A percentile compares a stretch with the other conserved stretches of the same genome.
These are phyloP conservation scores for Trametes sanguinea DNA, from an alignment of 768 basidiomycete species.

Conservation along the genomic window DNA sequence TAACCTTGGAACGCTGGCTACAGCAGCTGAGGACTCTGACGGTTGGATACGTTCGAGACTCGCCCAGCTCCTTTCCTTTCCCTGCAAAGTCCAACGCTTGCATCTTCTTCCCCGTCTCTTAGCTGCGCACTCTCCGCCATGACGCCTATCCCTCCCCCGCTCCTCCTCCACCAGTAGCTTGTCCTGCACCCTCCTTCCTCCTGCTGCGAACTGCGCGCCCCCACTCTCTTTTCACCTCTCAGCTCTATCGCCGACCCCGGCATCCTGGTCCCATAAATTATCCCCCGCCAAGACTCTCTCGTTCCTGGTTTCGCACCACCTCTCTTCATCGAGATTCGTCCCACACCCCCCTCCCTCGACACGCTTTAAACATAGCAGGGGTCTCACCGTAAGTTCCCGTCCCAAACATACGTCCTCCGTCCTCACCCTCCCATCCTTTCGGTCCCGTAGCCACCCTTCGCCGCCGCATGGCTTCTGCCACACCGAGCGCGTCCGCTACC, in stretches of 20 bases:
- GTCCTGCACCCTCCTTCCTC: too few species aligned
- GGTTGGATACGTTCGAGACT: neutral
- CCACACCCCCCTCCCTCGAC: neutral
- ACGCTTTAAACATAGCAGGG: neutral
- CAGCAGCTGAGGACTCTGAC: neutral
- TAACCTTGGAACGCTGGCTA: neutral
- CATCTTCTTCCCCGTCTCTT: neutral
- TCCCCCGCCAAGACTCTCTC: slow-evolving; percentile 7
- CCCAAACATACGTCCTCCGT: neutral
- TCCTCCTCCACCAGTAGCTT: neutral
- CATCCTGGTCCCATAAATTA: neutral
- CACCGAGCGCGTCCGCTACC: slow-evolving; percentile 10
- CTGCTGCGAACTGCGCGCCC: neutral
- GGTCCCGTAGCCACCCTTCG: neutral
- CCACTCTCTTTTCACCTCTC: slow-evolving; percentile 3
- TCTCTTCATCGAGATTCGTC: neutral
- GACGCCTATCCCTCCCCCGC: slow-evolving; percentile 1
- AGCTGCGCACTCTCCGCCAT: neutral
- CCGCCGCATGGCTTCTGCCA: slow-evolving; percentile 16
- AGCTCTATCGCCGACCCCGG: too few species aligned
- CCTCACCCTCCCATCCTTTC: slow-evolving; percentile 1
- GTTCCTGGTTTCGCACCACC: slow-evolving; percentile 2
- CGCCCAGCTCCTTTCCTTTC: neutral
- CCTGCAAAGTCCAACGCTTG: neutral
- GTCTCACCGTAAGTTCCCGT: neutral